These are phyloP conservation scores for Cystofilobasidium bisporidii DNA, from an alignment of 768 basidiomycete species.

Conservation along the genomic window DNA sequence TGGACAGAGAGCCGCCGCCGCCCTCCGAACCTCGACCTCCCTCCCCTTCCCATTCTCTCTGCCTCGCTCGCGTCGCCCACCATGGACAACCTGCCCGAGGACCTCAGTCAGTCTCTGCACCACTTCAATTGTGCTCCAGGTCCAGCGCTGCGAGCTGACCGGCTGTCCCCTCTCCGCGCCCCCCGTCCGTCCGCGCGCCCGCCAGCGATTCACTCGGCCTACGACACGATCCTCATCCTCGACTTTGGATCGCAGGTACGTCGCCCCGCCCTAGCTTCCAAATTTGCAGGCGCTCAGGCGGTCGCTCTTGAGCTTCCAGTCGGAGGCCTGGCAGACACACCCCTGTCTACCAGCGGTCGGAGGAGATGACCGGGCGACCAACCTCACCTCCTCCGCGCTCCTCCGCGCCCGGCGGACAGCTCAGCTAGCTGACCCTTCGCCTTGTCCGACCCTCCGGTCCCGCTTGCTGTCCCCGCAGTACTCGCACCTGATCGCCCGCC, in stretches of 20 bases:
- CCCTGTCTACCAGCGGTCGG: no score
- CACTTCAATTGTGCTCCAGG: no score
- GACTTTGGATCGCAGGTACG: conserved; percentile 93
- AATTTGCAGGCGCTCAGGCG: no score
- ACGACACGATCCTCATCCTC: conserved; percentile 89
- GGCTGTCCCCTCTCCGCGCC: background rate
- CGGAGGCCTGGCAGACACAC: no score
- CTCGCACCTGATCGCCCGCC: conserved; percentile 90
- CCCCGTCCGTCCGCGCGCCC: background rate
- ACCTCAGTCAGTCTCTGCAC: conserved; percentile 12
- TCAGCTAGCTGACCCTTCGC: background rate
- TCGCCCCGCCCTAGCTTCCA: conserved; percentile 27
- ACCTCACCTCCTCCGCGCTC: conserved; percentile 13
- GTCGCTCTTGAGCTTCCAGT: conserved; percentile 6
- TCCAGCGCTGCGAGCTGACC: no score
- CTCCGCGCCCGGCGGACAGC: background rate
- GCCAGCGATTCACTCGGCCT: conserved; percentile 81
- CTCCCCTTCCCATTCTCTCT: background rate
- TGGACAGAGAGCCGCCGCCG: no score
- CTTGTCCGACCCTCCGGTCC: background rate
- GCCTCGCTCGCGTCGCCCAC: background rate
- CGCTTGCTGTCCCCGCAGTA: conserved; percentile 50
- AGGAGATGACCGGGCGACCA: no score
- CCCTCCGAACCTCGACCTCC: background rate
- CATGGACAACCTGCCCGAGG: conserved; percentile 4